These are phyloP conservation scores for Neofusicoccum ribis DNA, from an alignment of 2,329 filamentous ascomycete species.

Conservation along the genomic window DNA sequence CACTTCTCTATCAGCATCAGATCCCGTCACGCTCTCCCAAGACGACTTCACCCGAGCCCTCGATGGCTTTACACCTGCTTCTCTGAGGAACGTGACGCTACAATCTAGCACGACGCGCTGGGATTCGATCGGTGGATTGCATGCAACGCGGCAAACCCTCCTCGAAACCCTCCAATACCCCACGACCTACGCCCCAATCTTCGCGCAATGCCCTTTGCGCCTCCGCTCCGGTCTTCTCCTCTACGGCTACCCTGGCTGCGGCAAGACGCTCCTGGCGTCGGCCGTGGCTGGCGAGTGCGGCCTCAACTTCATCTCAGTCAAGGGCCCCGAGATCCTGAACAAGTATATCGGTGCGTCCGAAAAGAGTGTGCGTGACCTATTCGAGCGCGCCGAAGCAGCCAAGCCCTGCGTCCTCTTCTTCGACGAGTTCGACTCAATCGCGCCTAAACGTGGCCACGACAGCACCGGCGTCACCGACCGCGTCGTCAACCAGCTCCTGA, in stretches of 20 bases:
- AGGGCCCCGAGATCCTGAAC: constrained; percentile 96
- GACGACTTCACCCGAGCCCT: constrained; percentile 82
- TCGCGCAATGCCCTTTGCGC: constrained; percentile 92
- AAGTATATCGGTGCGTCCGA: constrained; percentile 99
- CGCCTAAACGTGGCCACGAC: constrained; percentile 94
- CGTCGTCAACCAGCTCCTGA: constrained; percentile 96
- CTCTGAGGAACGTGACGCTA: constrained; percentile 88
- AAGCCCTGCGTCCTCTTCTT: constrained; percentile 96
- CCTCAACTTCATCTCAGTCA: constrained; percentile 97
- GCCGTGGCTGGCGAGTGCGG: constrained; percentile 98
- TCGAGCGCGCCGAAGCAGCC: constrained; percentile 87
- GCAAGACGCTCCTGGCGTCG: constrained; percentile 92
- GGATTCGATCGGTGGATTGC: constrained; percentile 84
- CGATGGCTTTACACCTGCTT: constrained; percentile 91
- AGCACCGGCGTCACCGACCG: constrained; percentile 97
- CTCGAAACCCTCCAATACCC: constrained; percentile 96
- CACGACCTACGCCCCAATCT: constrained; percentile 96
- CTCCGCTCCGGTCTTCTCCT: constrained; percentile 88
- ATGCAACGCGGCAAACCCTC: constrained; percentile 83
- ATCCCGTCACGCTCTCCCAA: constrained; percentile 62
- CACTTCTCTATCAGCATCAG: constrained; percentile 25
- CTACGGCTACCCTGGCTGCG: constrained; percentile 94
- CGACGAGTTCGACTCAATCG: constrained; percentile 97
- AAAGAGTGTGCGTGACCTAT: constrained; percentile 92
- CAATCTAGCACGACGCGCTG: constrained; percentile 94